Conservation (phyloP, 352 stramenopile genomes). For the Vaucheria bursata region DNA sequence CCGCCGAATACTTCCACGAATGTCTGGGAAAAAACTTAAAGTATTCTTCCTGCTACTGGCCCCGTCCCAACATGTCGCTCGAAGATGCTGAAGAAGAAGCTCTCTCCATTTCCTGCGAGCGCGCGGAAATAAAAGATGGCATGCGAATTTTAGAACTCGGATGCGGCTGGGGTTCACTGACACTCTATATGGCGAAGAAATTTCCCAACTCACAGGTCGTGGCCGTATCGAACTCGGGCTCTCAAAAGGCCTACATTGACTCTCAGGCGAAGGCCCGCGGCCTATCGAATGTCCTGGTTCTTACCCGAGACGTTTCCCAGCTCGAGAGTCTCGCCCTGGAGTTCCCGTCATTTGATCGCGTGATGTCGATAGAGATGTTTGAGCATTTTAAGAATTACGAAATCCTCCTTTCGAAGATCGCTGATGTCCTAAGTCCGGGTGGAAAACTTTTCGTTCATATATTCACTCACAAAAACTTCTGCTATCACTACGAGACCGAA, state of each 20-base stretch:
- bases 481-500: slow-evolving; percentile 61
- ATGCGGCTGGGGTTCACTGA: slow-evolving; percentile 58
- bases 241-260: slow-evolving; percentile 67
- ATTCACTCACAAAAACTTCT: slow-evolving; percentile 57
- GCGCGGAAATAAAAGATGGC: slow-evolving; percentile 56
- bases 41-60: slow-evolving; percentile 58
- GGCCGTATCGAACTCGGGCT: slow-evolving; percentile 55
- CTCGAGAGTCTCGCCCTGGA: too few relatives aligned
- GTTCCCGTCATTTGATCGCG: slow-evolving; percentile 57
- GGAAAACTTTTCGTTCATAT: slow-evolving; percentile 61
- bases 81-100: too few relatives aligned
- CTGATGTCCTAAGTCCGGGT: slow-evolving; percentile 47
- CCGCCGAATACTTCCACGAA: slow-evolving; percentile 29
- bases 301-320: slow-evolving; percentile 10
- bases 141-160: slow-evolving; percentile 67
- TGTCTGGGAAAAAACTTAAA: slow-evolving; percentile 62
- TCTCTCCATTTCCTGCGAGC: slow-evolving; percentile 60
- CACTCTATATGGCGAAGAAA: slow-evolving; percentile 50
- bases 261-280: slow-evolving; percentile 41
- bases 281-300: slow-evolving; percentile 8
- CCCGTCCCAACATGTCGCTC: too few relatives aligned
- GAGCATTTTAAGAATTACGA: slow-evolving; percentile 69
- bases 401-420: slow-evolving; percentile 47
- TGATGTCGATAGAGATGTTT: slow-evolving; percentile 69
- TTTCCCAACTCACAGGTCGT: slow-evolving; percentile 41